These are phyloP conservation scores for Aspergillus ochraceus DNA, from an alignment of 2,329 filamentous ascomycete genomes.

Conservation along the genomic window DNA sequence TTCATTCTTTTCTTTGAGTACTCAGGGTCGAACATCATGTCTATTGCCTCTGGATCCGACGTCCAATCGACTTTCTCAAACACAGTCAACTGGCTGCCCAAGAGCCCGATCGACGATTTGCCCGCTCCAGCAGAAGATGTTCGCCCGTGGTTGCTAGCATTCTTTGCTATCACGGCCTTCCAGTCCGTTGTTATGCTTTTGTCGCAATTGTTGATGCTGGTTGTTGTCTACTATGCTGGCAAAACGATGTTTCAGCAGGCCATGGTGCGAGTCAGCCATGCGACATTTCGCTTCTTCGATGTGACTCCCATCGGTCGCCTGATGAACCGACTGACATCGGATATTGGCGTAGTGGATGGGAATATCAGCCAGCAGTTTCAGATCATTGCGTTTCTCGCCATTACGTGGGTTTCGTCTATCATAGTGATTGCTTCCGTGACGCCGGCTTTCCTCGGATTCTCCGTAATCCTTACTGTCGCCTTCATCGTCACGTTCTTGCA, in stretches of 20 bases:
- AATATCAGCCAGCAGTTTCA: slow-evolving; percentile 77
- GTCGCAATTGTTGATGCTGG: slow-evolving; percentile 66
- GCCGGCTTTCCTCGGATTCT: slow-evolving; percentile 72
- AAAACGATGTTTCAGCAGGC: slow-evolving; percentile 72
- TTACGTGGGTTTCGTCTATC: slow-evolving; percentile 72
- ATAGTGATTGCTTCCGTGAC: slow-evolving; percentile 78
- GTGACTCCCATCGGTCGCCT: slow-evolving; percentile 83
- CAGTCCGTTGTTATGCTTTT: slow-evolving; percentile 62
- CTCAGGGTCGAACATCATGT: slow-evolving; percentile 13
- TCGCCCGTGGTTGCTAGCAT: slow-evolving; percentile 70
- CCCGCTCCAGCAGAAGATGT: slow-evolving; percentile 69
- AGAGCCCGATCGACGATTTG: slow-evolving; percentile 46
- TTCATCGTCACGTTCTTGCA: slow-evolving; percentile 74
- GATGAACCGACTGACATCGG: slow-evolving; percentile 89
- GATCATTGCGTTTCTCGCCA: slow-evolving; percentile 65
- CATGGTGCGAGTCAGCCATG: slow-evolving; percentile 70
- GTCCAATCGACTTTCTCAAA: slow-evolving; percentile 8
- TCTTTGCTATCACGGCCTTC: slow-evolving; percentile 64
- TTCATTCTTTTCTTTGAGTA: slow-evolving; percentile 21
- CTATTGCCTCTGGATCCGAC: slow-evolving; percentile 1
- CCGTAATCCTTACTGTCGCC: slow-evolving; percentile 63
- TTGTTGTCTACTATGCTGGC: slow-evolving; percentile 78
- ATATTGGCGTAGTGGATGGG: slow-evolving; percentile 86
- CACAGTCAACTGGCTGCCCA: slow-evolving; percentile 18
- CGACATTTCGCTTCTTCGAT: slow-evolving; percentile 89